phyloP scores from a whole-genome alignment of 768 basidiomycete species.

The Tubosaeta sp. region DNA sequence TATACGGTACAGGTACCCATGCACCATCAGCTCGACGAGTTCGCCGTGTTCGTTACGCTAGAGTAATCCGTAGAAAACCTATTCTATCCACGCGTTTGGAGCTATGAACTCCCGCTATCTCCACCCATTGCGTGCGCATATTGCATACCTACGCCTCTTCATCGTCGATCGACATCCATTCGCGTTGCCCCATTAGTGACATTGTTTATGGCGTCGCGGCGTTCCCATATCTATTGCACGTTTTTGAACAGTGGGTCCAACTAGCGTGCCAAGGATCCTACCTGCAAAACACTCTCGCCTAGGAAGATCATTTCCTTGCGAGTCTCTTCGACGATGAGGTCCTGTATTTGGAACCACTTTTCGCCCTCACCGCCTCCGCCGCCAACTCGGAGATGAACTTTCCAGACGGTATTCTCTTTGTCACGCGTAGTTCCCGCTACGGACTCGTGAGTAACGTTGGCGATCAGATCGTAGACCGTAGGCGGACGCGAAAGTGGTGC shows the following conservation, averaged over 20 bases:
- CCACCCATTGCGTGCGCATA: constrained; percentile 14
- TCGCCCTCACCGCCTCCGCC: constrained; percentile 77
- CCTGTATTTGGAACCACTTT: constrained; percentile 96
- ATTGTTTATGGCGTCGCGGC: constrained; percentile 31
- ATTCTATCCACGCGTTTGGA: constrained; percentile 4
- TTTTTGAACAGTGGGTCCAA: constrained; percentile 11
- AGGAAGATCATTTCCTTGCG: constrained; percentile 97
- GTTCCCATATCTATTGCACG: constrained; percentile 57
- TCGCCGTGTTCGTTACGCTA: background rate
- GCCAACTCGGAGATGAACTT: constrained; percentile 77
- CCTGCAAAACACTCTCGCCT: constrained; percentile 95
- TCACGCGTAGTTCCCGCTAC: constrained; percentile 93
- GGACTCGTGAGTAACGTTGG: constrained; percentile 93
- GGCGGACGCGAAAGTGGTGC: constrained; percentile 53
- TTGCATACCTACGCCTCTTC: constrained; percentile 2
- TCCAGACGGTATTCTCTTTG: constrained; percentile 90
- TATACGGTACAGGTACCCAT: constrained; percentile 6
- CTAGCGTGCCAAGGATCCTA: constrained; percentile 26
- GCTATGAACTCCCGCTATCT: constrained; percentile 28
- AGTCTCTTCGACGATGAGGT: constrained; percentile 94
- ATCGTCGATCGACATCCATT: constrained; percentile 33
- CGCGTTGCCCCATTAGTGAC: constrained; percentile 15
- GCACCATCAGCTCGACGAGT: background rate
- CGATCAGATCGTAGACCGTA: constrained; percentile 88
- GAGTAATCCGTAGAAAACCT: background rate